Base-by-base conservation (phyloP, 805 yeast species). In the Ogataea allantospora region DNA sequence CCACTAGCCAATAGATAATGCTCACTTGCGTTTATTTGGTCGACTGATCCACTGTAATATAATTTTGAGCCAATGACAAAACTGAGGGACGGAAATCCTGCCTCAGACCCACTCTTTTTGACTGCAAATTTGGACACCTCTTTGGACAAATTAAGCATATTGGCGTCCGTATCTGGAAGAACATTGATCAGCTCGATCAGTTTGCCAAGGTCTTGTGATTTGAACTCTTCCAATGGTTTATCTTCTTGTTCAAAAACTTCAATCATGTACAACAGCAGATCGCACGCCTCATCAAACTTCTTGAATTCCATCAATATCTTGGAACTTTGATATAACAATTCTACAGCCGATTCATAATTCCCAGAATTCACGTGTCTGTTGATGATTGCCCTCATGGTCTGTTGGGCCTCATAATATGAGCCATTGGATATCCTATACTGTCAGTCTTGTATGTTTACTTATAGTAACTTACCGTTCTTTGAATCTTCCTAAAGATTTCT, bases 401-500 rank as follows among this genome's bases (percentile, higher is more conserved):
- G 98, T 59, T 91, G 96, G 0, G 98, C 98, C 58, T 93, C 99
- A 58, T 91, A 91, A 65, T 73, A 88, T 38, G 88, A 84, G 2
- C 86, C 87, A 33, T 73, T 73, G 34, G 73, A 75, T 46, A 91
- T 82, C 52, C 84, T 80, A 11, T 6, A 2, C n/a, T 16, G 40
- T 31, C 27, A 33, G 34, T 17, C 7, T 10, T 30, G n/a, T 20
- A 21, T 9, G 23, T 3, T 21, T 15, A 16, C 11, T 20, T 14
- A n/a, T 25, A 3, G 5, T 2, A 4, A 44, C 61, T 30, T 40
- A 54, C 58, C 58, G 59, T 29, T 68, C 72, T 54, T 80, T 76
- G 65, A 83, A 83, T 48, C 93, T 67, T 15, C 71, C 77, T 30
- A 83, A 60, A 1, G 88, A 81, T 51, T 75, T 73, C 36, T 72